Base-by-base conservation (phyloP, 805 yeast species). In the Ogataea chonburiensis region DNA sequence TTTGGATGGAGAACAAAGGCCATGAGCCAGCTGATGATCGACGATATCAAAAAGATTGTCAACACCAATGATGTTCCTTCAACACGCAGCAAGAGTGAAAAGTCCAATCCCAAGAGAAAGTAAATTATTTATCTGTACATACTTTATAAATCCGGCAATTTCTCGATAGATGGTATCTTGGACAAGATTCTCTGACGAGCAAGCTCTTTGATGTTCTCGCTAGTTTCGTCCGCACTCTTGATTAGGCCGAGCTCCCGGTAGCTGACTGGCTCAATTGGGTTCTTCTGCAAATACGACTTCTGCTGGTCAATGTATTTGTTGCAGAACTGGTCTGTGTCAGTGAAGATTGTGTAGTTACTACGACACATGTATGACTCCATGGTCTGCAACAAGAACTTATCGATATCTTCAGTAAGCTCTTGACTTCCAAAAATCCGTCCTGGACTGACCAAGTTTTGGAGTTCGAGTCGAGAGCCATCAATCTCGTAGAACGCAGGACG, bases 1-100 rank as follows among this genome's bases (percentile, higher is more conserved):
- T 58, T 73, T 13, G 81, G 78, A 11, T 80, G 82, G 76, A 67
- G 71, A 45, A 66, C 67, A 50, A 79, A 79, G 45, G 68, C 71
- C 3, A 61, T 62, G 43, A 70, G 67, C 1, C 58, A 60, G 38
- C 50, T 71, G 38, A 55, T 70, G 67, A 54, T 57, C 36, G 74
- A 70, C 31, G 76, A 71, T 50, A 55, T 67, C 9, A 45, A 55
- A 20, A 64, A 52, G 33, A 37, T 63, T 23, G 55, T 54, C 27
- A 29, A 34, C 17, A 29, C 50, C 7, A 36, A 51, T 8, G 19
- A 29, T 14, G 47, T 10, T 11, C 17, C 28, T 9, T n/a, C 28
- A n/a, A 16, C 5, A 9, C 21, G 10, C 27, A 28, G 36, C 12
- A 37, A 40, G 31, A 29, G 12, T 7, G 21, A 17, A 6, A 20